phyloP scores from a whole-genome alignment of 208 protist species.

The Trypanosoma boissoni region DNA sequence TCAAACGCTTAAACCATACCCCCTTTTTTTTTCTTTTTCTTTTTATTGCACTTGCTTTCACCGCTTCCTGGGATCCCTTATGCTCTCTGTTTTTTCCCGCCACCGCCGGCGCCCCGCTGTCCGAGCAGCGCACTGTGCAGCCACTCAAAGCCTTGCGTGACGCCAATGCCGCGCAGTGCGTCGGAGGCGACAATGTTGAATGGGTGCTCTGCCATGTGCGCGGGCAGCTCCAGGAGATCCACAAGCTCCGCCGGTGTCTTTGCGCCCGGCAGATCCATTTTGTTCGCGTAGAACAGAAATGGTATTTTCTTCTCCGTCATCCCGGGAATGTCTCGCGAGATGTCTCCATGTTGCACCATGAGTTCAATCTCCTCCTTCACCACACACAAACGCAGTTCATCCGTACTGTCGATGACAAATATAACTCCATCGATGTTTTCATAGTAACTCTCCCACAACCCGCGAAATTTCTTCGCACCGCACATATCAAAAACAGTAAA shows the following conservation, averaged over 20 bases:
- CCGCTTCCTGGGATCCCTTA: conserved; percentile 28
- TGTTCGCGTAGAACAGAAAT: conserved; percentile 91
- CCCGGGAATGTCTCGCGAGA: conserved; percentile 23
- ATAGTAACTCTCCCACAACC: conserved; percentile 97
- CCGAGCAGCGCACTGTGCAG: conserved; percentile 46
- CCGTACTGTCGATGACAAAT: conserved; percentile 93
- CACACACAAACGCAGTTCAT: conserved; percentile 81
- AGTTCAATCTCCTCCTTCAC: conserved; percentile 83
- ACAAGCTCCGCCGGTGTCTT: conserved; percentile 76
- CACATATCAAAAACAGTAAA: conserved; percentile 99
- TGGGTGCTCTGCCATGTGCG: conserved; percentile 59
- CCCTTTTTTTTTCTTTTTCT: neutral
- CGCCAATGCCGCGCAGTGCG: conserved; percentile 57
- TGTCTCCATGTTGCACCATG: conserved; percentile 71
- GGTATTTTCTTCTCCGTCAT: conserved; percentile 29
- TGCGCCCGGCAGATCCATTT: conserved; percentile 86
- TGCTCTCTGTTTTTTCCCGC: conserved; percentile 16
- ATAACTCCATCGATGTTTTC: conserved; percentile 92
- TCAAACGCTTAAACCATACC: too few species aligned
- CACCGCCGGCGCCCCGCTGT: conserved; percentile 2
- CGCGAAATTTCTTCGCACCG: conserved; percentile 97
- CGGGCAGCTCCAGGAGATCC: conserved; percentile 73
- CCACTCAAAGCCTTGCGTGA: conserved; percentile 76
- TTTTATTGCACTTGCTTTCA: neutral
- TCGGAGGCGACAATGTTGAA: conserved; percentile 87